phyloP scores from a whole-genome alignment of 371 early-diverging fungal genomes.

The Smittium mucronatum region DNA sequence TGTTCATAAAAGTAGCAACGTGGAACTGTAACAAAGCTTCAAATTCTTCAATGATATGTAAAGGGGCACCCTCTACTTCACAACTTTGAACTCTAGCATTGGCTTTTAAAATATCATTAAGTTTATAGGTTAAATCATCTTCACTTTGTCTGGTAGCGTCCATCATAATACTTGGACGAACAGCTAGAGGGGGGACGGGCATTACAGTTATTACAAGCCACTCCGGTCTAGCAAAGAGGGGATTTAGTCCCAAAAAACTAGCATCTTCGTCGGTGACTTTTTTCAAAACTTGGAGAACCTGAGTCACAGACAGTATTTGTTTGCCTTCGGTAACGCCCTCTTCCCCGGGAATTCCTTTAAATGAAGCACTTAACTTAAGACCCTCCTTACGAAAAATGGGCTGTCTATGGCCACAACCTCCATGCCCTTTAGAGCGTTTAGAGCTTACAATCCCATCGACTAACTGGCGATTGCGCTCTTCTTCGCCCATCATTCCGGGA shows the following conservation, averaged over 20 bases:
- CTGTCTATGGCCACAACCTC: slow-evolving; percentile 92
- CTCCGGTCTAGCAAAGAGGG: slow-evolving; percentile 92
- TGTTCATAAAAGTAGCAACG: slow-evolving; percentile 98
- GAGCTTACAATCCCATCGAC: slow-evolving; percentile 16
- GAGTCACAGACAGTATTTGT: slow-evolving; percentile 64
- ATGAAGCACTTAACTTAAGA: slow-evolving; percentile 65
- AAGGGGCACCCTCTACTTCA: slow-evolving; percentile 94
- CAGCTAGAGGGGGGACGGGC: slow-evolving; percentile 97
- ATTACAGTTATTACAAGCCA: slow-evolving; percentile 95
- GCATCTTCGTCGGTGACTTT: slow-evolving; percentile 87
- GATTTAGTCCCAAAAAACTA: slow-evolving; percentile 79
- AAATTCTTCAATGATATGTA: slow-evolving; percentile 89
- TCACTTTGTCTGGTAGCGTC: slow-evolving; percentile 88
- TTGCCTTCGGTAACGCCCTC: slow-evolving; percentile 43
- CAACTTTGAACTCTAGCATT: slow-evolving; percentile 81
- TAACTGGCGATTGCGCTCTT: slow-evolving; percentile 21
- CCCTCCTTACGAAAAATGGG: slow-evolving; percentile 87
- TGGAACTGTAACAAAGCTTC: slow-evolving; percentile 96
- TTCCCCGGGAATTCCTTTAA: slow-evolving; percentile 43
- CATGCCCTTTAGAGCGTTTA: slow-evolving; percentile 48
- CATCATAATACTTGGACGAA: slow-evolving; percentile 97
- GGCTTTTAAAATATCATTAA: slow-evolving; percentile 95
- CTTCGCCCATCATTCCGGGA: slow-evolving; percentile 16
- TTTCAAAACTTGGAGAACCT: slow-evolving; percentile 78
- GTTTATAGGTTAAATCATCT: slow-evolving; percentile 97